phyloP scores from a whole-genome alignment of 306 rosid species.

The Macrotyloma uniflorum region DNA sequence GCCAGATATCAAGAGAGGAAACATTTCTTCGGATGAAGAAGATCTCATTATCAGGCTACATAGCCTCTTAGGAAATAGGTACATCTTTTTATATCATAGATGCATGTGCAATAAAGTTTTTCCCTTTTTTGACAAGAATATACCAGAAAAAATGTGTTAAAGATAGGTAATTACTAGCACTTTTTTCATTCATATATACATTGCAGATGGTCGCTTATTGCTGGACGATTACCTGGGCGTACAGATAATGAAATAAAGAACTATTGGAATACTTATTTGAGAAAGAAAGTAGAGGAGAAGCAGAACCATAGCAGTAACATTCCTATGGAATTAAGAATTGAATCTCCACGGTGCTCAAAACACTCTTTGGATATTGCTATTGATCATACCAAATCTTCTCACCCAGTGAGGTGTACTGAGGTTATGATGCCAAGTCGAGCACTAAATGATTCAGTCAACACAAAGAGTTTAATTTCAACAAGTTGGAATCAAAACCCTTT shows the following conservation, averaged over 20 bases:
- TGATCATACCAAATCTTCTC: neutral
- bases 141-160: no score
- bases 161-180: no score
- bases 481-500: neutral
- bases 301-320: neutral
- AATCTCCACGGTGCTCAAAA: neutral
- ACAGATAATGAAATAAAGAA: conserved; percentile 13
- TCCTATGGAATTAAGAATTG: neutral
- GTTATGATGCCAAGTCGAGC: neutral
- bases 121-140: neutral
- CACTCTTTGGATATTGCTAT: neutral
- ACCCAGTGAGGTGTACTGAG: neutral
- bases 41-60: conserved; percentile 25
- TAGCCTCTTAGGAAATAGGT: conserved; percentile 16
- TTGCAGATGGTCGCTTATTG: conserved; percentile 17
- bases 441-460: neutral
- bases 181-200: neutral
- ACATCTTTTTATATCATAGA: neutral
- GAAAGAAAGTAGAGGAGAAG: neutral
- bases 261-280: conserved; percentile 25
- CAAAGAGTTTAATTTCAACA: neutral
- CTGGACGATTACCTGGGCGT: conserved; percentile 7
- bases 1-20: conserved; percentile 29
- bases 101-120: neutral
- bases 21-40: conserved; percentile 6